Base-by-base conservation (phyloP, 805 yeast genomes). In the Teunomyces lycoperdinae region DNA sequence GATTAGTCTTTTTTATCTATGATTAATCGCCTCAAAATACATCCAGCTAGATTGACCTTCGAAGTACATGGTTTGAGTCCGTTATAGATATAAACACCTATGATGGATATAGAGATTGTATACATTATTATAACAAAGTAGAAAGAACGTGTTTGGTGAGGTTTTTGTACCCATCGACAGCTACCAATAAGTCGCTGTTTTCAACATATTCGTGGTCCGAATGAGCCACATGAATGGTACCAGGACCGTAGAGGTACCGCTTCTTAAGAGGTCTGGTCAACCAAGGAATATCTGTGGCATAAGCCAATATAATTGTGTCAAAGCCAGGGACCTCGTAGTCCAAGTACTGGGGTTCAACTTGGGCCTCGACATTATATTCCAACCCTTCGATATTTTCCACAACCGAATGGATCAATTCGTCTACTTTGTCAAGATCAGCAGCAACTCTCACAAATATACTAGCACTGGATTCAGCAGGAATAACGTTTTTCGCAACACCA, bases 301-400 rank as follows among this genome's bases (percentile, higher is more conserved):
- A 80, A 1, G 83, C 77, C 51, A 77, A 62, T 5, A 76, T 66
- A 14, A 71, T 64, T 11, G 71, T 65, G 3, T 83, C 86, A 54
- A 84, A 85, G 0, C 87, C 89, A n/a, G 82, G 80, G 5, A 84
- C 83, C 6, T 82, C 71, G 60, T 71, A 75, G 58, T 84, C 85
- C 53, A 80, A 70, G 48, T 66, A 68, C 13, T 70, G 71, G 4
- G 85, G 82, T 20, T 63, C 74, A 9, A 62, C 57, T 2, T 49
- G 44, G 3, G 50, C 51, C n/a, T 26, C 46, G 36, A 50, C 53
- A 9, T 46, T 47, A 27, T 61, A 55, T 4, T 50, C 51, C 40
- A 69, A 56, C 38, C 60, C 58, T 9, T 58, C 64, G 6, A 58
- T 54, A 8, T 55, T 57, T 1, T 61, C 71, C 4, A 73, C 62